These are phyloP conservation scores for Fusarium pseudonygamai DNA, from an alignment of 2,329 filamentous ascomycete genomes.

Conservation along the genomic window DNA sequence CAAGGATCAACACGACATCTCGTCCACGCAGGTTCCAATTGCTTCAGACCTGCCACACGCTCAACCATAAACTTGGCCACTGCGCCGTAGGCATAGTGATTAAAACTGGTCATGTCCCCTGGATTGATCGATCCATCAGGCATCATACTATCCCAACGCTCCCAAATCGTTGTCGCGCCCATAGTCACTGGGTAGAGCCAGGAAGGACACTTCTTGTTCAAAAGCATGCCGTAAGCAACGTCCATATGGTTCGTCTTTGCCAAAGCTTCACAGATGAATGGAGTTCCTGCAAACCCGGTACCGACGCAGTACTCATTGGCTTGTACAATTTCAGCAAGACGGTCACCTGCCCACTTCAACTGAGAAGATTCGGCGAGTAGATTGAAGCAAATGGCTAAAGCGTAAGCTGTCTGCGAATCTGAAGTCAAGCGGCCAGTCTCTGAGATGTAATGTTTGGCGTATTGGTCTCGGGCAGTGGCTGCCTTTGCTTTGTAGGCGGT, in stretches of 20 bases:
- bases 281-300: not conserved
- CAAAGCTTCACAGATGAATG: not conserved
- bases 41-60: not conserved
- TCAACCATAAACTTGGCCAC: not conserved
- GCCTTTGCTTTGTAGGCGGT: not conserved
- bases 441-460: constrained; percentile 43
- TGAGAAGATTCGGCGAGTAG: not conserved
- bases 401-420: not conserved
- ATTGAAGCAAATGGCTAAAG: not conserved
- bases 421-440: not conserved
- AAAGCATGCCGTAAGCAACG: not conserved
- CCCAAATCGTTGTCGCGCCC: not conserved
- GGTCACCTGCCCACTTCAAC: not conserved
- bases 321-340: not conserved
- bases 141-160: not conserved
- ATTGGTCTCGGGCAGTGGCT: constrained; percentile 29
- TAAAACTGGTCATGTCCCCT: not conserved
- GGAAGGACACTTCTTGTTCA: not conserved
- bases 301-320: not conserved
- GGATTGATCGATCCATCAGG: not conserved
- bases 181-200: not conserved
- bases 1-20: not conserved
- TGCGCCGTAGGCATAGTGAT: not conserved
- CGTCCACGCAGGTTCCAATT: not conserved
- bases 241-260: not conserved